Evolutionary conservation across 441 rosid species (phyloP).

Genomic region (Corymbia citriodora): DNA sequence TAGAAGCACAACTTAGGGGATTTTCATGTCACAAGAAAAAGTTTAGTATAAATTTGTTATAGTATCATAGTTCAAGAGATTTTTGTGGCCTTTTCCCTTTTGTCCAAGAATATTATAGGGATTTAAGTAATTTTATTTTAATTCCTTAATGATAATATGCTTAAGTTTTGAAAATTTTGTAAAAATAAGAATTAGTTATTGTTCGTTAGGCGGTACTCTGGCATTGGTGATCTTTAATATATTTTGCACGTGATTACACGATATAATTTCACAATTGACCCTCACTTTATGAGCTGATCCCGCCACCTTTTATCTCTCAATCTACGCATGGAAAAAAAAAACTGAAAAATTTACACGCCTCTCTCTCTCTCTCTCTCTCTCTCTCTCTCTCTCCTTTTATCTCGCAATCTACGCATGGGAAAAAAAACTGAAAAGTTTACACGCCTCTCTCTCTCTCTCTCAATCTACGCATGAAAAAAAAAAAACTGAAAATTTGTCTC

Average conservation of each 20-base stretch:
- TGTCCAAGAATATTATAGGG: not conserved
- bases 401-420: rapidly evolving
- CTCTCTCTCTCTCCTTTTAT: too few relatives aligned
- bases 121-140: not conserved
- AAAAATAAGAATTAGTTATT: not conserved
- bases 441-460: not conserved
- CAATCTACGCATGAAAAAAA: rapidly evolving
- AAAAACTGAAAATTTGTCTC: too few relatives aligned
- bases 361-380: too few relatives aligned
- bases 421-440: too few relatives aligned
- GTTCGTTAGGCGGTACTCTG: not conserved
- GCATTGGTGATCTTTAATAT: not conserved
- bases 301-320: not conserved
- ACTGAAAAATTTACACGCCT: not conserved
- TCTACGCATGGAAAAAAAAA: rapidly evolving
- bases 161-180: not conserved
- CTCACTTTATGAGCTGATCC: not conserved
- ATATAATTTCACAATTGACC: not conserved
- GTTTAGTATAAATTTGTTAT: too few relatives aligned
- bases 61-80: too few relatives aligned
- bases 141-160: not conserved
- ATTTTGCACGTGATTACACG: not conserved
- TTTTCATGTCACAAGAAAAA: too few relatives aligned
- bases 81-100: too few relatives aligned
- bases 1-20: too few relatives aligned